These are phyloP conservation scores for Haplosporangium gracile DNA, from an alignment of 192 early-diverging fungal genomes.

Conservation along the genomic window DNA sequence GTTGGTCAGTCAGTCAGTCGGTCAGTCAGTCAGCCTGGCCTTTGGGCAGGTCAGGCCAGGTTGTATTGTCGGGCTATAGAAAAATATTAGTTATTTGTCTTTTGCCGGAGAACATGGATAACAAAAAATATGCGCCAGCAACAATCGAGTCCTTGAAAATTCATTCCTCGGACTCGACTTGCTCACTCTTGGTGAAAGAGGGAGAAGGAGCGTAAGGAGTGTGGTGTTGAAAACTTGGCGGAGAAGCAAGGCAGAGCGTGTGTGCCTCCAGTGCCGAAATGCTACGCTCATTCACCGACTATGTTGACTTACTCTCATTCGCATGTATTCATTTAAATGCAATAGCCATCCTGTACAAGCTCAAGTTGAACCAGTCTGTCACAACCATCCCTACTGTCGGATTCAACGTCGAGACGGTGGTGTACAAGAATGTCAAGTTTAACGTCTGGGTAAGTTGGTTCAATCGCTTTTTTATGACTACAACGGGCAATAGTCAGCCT, in stretches of 20 bases:
- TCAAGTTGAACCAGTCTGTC: slow-evolving; percentile 98
- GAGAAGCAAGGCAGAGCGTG: not conserved
- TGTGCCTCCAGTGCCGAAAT: not conserved
- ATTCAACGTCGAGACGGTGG: slow-evolving; percentile 90
- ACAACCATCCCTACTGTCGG: slow-evolving; percentile 99
- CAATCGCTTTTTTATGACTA: not conserved
- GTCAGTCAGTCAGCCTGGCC: slow-evolving; percentile 4
- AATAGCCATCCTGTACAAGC: slow-evolving; percentile 95
- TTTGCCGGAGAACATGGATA: not conserved
- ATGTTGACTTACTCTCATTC: not conserved
- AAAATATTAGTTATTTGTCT: not conserved
- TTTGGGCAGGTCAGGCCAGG: not conserved
- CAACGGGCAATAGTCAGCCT: too few species aligned
- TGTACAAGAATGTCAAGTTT: slow-evolving; percentile 89
- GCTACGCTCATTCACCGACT: not conserved
- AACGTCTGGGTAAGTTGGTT: slow-evolving; percentile 74
- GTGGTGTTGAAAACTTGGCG: not conserved
- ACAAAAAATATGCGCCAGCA: not conserved
- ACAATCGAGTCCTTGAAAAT: not conserved
- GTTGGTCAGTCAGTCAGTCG: not conserved
- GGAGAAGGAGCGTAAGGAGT: not conserved
- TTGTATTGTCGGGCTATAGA: not conserved
- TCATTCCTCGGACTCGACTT: not conserved
- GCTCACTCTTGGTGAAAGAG: not conserved
- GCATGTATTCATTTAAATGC: not conserved